phyloP scores from a whole-genome alignment of 2,329 filamentous ascomycete species.

The Pseudogymnoascus sp. region DNA sequence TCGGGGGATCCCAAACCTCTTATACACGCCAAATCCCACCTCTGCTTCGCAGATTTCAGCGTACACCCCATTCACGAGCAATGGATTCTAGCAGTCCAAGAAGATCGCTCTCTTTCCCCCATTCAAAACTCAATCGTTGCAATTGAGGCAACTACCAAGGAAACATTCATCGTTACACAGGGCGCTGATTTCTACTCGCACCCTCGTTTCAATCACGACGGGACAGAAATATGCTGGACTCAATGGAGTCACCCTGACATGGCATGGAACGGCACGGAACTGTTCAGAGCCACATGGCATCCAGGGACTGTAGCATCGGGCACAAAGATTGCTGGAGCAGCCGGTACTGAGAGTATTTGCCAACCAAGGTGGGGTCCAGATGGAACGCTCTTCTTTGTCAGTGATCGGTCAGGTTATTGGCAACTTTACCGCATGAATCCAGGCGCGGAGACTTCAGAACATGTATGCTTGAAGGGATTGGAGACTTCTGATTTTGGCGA shows the following conservation, averaged over 20 bases:
- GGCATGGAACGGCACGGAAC: conserved; percentile 43
- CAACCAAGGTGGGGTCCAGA: conserved; percentile 48
- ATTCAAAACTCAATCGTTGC: conserved; percentile 27
- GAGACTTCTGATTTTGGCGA: no score
- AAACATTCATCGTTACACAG: conserved; percentile 35
- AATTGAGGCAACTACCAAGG: conserved; percentile 26
- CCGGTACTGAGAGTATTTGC: conserved; percentile 37
- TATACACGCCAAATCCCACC: not conserved
- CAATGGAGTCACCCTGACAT: conserved; percentile 51
- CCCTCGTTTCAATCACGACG: conserved; percentile 44
- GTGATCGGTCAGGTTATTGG: conserved; percentile 36
- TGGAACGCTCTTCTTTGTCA: conserved; percentile 43
- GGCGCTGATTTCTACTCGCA: conserved; percentile 49
- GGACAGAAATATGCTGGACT: conserved; percentile 44
- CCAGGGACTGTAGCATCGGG: conserved; percentile 31
- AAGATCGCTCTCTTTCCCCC: conserved; percentile 36
- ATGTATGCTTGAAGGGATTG: no score
- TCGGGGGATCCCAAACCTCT: conserved; percentile 24
- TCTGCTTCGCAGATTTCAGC: conserved; percentile 44
- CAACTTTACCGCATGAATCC: no score
- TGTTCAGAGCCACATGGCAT: conserved; percentile 41
- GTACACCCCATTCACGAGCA: conserved; percentile 31
- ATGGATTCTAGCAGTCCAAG: conserved; percentile 47
- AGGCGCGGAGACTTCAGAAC: no score
- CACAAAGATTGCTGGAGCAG: conserved; percentile 37